These are phyloP conservation scores for Didymella arachidicola DNA, from an alignment of 2,329 filamentous ascomycete species.

Conservation along the genomic window DNA sequence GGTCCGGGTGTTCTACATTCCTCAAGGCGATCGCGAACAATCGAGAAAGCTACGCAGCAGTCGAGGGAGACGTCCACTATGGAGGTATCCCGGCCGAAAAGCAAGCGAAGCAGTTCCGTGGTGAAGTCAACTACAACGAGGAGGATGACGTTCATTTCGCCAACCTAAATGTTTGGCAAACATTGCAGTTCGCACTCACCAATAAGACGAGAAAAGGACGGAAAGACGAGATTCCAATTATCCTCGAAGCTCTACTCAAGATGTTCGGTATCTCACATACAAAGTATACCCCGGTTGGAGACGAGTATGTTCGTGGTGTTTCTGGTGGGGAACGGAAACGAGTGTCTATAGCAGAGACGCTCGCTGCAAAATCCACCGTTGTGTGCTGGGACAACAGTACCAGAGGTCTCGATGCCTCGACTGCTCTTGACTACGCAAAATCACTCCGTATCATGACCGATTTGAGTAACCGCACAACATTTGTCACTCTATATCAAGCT, in stretches of 20 bases:
- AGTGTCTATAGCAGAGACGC: conserved; percentile 75
- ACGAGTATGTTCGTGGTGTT: conserved; percentile 75
- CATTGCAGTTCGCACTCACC: conserved; percentile 75
- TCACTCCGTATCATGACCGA: conserved; percentile 83
- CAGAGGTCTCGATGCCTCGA: conserved; percentile 79
- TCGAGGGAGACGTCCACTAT: conserved; percentile 75
- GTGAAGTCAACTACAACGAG: conserved; percentile 79
- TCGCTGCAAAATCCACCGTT: conserved; percentile 67
- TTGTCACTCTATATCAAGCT: conserved; percentile 76
- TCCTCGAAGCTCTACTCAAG: conserved; percentile 73
- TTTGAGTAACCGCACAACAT: conserved; percentile 72
- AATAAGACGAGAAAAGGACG: conserved; percentile 77
- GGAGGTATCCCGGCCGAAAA: conserved; percentile 73
- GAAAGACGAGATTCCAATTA: conserved; percentile 69
- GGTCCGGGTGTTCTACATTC: conserved; percentile 78
- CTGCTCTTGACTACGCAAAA: conserved; percentile 78
- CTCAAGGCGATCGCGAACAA: conserved; percentile 79
- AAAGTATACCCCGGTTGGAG: conserved; percentile 76
- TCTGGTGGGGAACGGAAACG: conserved; percentile 83
- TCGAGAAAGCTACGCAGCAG: conserved; percentile 68
- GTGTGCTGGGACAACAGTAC: conserved; percentile 84
- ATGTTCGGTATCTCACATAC: conserved; percentile 84
- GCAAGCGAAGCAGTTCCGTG: conserved; percentile 72
- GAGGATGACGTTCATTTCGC: conserved; percentile 82
- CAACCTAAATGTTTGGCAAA: conserved; percentile 78